Evolutionary conservation across 495 filamentous ascomycete genomes (phyloP), one percentile per base, ranked within the genome.

Genomic region (Podospora conica): DNA sequence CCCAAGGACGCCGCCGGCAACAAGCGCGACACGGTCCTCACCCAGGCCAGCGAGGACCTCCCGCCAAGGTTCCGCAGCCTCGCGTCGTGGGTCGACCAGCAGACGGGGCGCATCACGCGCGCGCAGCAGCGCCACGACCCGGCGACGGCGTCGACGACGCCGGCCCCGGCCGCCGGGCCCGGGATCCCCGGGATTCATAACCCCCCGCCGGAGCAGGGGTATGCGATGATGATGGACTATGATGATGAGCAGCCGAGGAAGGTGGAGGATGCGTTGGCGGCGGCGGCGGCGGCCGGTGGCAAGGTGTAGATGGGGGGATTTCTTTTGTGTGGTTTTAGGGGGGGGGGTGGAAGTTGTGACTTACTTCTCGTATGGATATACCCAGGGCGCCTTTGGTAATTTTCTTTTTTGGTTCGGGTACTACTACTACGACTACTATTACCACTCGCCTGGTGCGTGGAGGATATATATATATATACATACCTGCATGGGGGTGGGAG

Each of bases 71-170:
- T 87, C 70, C 80, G 85, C 25, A 80, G 79, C 9, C 76, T 90
- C 60, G 77, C 76, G 56, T 85, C 82, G 15, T 90, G 87, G 87
- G 86, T 90, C 3, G 79, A 83, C 68, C 83, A 88, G 66, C 87
- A 89, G 68, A 74, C 74, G 27, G 77, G 76, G 1, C 75, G 81
- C 2, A 70, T 79, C 57, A 75, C 68, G 66, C 70, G 78, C 21
- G 75, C 71, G 12, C 71, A 73, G 60, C 72, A 75, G 53, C 71
- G 71, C 12, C 70, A 68, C 20, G 64, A 70, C 15, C 64, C 70
- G 25, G 60, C 67, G 12, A 66, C 61, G 12, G 64, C 72, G 54
- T 69, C 71, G 9, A 73, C 71, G 12, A 68, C 77, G 33, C 73
- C 73, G 48, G 61, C 67, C 1, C 18, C 69, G 11, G 64, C 65